Conservation (phyloP, 208 protist species). For the Acanthamoeba royreba region DNA sequence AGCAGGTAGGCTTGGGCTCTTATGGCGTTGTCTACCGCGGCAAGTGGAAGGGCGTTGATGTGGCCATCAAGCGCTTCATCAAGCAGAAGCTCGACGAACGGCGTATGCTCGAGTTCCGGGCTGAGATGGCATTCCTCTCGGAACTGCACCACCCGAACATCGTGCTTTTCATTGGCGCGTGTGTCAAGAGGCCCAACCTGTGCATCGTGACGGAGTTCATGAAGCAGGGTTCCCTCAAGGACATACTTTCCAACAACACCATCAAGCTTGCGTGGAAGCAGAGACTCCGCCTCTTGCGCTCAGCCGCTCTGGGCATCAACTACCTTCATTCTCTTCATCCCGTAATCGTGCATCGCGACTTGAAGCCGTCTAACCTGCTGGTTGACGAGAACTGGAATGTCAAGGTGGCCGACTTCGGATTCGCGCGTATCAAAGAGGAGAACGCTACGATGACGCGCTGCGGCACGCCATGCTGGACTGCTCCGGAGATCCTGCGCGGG, state of each 20-base stretch:
- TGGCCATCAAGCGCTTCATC: background rate
- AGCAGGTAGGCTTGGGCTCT: background rate
- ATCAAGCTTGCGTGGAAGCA: conserved; percentile 45
- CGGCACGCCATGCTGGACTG: background rate
- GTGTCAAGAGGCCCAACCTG: background rate
- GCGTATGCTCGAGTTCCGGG: background rate
- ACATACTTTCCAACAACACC: background rate
- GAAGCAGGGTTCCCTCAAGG: background rate
- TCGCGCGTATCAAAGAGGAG: background rate
- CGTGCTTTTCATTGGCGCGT: background rate
- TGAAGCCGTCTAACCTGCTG: conserved; percentile 68
- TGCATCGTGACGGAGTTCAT: background rate
- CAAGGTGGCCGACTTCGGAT: conserved; percentile 49
- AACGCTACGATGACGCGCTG: background rate
- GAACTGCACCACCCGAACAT: background rate
- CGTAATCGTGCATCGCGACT: conserved; percentile 72
- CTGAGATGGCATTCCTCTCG: background rate
- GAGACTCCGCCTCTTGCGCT: background rate
- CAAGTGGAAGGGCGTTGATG: background rate
- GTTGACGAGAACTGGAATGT: conserved; percentile 68
- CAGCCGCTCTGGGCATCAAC: conserved; percentile 66
- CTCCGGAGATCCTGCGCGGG: too few relatives aligned
- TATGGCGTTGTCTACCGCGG: background rate
- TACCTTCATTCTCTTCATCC: conserved; percentile 67
- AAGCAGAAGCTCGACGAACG: background rate